Evolutionary conservation across 2,329 filamentous ascomycete species (phyloP).

Genomic region (Aspergillus tanneri): DNA sequence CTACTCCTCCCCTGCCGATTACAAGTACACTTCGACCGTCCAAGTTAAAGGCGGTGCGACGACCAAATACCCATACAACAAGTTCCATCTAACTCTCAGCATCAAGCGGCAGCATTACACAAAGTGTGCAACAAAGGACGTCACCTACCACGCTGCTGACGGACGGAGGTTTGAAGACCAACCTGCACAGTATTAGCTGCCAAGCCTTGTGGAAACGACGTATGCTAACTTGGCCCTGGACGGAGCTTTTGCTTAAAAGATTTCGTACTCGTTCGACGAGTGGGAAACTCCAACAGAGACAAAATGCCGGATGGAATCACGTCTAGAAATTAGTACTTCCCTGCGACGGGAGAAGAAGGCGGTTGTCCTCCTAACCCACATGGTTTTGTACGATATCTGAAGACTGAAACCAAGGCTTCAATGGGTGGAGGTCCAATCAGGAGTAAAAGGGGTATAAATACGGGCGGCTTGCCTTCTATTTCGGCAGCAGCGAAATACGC

Average conservation of each 20-base stretch:
- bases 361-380: slow-evolving; percentile 6
- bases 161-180: slow-evolving; percentile 1
- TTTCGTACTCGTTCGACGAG: slow-evolving; percentile 2
- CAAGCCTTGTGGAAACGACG: background rate
- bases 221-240: slow-evolving; percentile 1
- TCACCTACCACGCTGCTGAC: background rate
- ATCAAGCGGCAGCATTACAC: background rate
- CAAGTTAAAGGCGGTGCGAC: slow-evolving; percentile 2
- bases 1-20: background rate
- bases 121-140: slow-evolving; percentile 1
- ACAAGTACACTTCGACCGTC: slow-evolving; percentile 2
- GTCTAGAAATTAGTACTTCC: slow-evolving; percentile 1
- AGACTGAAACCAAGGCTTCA: slow-evolving; percentile 2
- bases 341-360: background rate
- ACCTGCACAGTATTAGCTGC: slow-evolving; percentile 7
- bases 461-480: background rate
- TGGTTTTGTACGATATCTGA: slow-evolving; percentile 9
- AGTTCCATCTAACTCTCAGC: slow-evolving; percentile 6
- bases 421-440: background rate
- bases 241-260: background rate
- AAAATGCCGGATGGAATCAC: background rate
- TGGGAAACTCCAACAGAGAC: slow-evolving; percentile 5
- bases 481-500: background rate
- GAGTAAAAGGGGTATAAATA: background rate
- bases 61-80: slow-evolving; percentile 7